phyloP scores from a whole-genome alignment of 2,329 filamentous ascomycete genomes.

The Helminthosporium solani region DNA sequence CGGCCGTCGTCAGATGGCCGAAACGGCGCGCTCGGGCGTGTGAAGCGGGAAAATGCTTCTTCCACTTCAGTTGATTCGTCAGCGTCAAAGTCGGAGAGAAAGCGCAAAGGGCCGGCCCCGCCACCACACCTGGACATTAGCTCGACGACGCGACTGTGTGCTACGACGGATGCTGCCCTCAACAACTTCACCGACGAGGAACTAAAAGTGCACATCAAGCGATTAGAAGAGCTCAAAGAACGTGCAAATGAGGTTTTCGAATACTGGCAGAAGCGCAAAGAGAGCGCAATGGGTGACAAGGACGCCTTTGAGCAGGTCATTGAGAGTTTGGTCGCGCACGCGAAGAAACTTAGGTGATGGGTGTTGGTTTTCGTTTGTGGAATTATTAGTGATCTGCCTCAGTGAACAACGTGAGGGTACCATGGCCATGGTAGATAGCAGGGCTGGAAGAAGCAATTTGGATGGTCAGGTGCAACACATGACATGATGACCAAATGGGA shows the following conservation, averaged over 20 bases:
- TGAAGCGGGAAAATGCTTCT: slow-evolving; percentile 44
- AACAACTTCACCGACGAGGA: slow-evolving; percentile 77
- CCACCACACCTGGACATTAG: slow-evolving; percentile 78
- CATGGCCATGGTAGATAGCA: too few species aligned
- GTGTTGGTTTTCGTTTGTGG: not conserved
- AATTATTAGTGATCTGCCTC: too few species aligned
- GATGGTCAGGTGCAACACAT: not conserved
- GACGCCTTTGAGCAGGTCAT: slow-evolving; percentile 96
- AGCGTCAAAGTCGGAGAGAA: slow-evolving; percentile 43
- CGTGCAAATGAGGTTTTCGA: slow-evolving; percentile 75
- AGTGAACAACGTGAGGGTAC: not conserved
- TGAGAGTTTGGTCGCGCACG: slow-evolving; percentile 92
- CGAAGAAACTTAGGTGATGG: slow-evolving; percentile 73
- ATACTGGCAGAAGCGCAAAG: slow-evolving; percentile 83
- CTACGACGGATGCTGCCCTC: slow-evolving; percentile 80
- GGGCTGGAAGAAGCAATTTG: not conserved
- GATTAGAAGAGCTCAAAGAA: slow-evolving; percentile 68
- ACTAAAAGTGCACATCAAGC: slow-evolving; percentile 68
- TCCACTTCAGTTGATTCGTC: slow-evolving; percentile 43
- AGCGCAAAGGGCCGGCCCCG: slow-evolving; percentile 61
- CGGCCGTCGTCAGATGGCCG: slow-evolving; percentile 42
- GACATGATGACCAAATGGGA: too few species aligned
- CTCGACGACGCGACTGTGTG: slow-evolving; percentile 73
- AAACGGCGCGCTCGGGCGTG: slow-evolving; percentile 38
- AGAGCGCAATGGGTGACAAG: slow-evolving; percentile 84